Conservation (phyloP, 2,329 filamentous ascomycete genomes). For the Cytospora piceae region DNA sequence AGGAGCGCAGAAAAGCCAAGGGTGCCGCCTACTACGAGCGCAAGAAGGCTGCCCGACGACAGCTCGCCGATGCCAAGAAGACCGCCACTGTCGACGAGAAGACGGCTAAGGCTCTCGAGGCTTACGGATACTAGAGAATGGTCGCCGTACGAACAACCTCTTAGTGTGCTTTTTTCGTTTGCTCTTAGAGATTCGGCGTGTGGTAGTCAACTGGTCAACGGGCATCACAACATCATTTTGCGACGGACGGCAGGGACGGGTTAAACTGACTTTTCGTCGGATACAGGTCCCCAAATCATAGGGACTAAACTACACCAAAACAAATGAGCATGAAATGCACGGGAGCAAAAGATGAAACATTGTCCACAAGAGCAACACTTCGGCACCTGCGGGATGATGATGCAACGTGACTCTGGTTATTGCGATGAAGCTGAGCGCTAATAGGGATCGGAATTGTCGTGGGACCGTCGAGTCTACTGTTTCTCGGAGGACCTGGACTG, state of each 20-base stretch:
- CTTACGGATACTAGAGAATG: constrained; percentile 80
- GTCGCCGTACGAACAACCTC: constrained; percentile 30
- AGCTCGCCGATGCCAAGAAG: constrained; percentile 92
- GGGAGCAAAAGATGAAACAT: constrained; percentile 18
- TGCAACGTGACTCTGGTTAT: constrained; percentile 22
- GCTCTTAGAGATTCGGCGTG: constrained; percentile 32
- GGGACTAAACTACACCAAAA: constrained; percentile 28
- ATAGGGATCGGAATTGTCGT: neutral
- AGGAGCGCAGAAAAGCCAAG: constrained; percentile 99
- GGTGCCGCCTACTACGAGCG: constrained; percentile 98
- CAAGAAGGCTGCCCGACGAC: constrained; percentile 95
- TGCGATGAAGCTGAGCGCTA: constrained; percentile 16
- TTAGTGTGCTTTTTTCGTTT: constrained; percentile 32
- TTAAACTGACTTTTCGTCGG: constrained; percentile 30
- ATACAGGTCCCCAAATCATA: constrained; percentile 25
- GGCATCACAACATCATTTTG: constrained; percentile 29
- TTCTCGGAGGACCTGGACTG: neutral
- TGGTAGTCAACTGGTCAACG: constrained; percentile 30
- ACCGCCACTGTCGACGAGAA: constrained; percentile 83
- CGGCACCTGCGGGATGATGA: constrained; percentile 17
- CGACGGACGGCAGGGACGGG: constrained; percentile 29
- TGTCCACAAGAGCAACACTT: constrained; percentile 12
- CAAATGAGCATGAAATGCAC: constrained; percentile 30
- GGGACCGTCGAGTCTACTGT: neutral
- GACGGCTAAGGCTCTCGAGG: constrained; percentile 85